These are phyloP conservation scores for Ustilago loliicola DNA, from an alignment of 1,284 basidiomycete species.

Conservation along the genomic window DNA sequence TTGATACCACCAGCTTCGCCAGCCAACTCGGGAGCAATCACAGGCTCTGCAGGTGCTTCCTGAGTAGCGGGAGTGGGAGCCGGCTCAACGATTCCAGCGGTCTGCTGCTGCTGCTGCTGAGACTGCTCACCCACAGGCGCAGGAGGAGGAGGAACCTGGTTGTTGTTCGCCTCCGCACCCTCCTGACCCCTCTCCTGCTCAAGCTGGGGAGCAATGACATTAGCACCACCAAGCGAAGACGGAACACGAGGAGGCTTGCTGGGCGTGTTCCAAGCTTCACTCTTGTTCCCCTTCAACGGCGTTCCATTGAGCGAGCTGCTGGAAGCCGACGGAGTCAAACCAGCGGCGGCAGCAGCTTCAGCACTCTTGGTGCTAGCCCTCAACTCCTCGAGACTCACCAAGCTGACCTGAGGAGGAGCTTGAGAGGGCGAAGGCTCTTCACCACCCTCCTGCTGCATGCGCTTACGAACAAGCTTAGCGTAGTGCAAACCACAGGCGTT, in stretches of 20 bases:
- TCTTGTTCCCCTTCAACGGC: constrained; percentile 26
- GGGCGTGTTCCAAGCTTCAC: constrained; percentile 37
- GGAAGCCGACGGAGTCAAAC: constrained; percentile 24
- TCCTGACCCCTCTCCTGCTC: constrained; percentile 5
- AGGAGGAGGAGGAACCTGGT: not conserved
- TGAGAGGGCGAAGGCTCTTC: constrained; percentile 39
- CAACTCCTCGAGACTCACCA: constrained; percentile 60
- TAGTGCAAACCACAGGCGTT: constrained; percentile 67
- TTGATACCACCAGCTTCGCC: constrained; percentile 4
- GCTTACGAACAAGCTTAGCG: constrained; percentile 61
- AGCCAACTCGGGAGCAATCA: constrained; percentile 20
- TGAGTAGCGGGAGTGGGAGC: constrained; percentile 19
- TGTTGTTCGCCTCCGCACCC: constrained; percentile 1
- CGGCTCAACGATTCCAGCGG: constrained; percentile 28
- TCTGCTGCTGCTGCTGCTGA: constrained; percentile 1
- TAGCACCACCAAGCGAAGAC: constrained; percentile 22
- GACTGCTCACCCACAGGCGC: no score
- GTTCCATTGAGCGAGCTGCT: constrained; percentile 42
- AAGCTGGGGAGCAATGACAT: constrained; percentile 21
- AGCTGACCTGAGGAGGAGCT: constrained; percentile 37
- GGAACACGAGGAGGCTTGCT: constrained; percentile 37
- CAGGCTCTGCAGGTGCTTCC: not conserved
- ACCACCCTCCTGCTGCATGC: constrained; percentile 54
- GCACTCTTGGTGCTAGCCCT: constrained; percentile 58
- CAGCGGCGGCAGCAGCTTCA: constrained; percentile 36